These are phyloP conservation scores for Podosphaera leucotricha DNA, from an alignment of 2,329 filamentous ascomycete genomes.

Conservation along the genomic window DNA sequence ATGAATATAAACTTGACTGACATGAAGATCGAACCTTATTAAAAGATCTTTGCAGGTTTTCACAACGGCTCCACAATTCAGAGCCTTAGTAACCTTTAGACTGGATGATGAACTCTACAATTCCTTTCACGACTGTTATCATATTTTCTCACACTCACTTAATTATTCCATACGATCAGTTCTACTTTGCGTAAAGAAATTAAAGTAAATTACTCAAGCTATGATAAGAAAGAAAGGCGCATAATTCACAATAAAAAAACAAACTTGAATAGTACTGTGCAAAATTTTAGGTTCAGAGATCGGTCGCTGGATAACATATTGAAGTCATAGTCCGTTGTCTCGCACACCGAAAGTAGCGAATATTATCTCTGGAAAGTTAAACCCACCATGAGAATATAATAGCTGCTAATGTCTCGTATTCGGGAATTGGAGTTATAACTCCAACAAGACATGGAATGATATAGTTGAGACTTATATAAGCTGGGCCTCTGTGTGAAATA, in stretches of 20 bases:
- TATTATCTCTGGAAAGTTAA: neutral
- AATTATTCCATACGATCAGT: neutral
- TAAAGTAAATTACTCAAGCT: neutral
- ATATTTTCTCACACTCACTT: neutral
- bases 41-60: neutral
- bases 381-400: neutral
- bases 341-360: neutral
- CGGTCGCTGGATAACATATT: neutral
- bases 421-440: neutral
- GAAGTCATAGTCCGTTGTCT: no score
- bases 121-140: neutral
- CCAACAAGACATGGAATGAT: neutral
- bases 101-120: neutral
- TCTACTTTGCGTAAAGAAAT: neutral
- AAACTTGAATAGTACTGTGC: no score
- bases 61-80: neutral
- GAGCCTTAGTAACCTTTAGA: neutral
- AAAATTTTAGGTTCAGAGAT: neutral
- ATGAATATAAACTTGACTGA: neutral
- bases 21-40: neutral
- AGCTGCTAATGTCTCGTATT: neutral
- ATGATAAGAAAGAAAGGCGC: no score
- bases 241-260: no score
- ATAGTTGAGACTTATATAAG: neutral
- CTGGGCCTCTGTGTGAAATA: neutral